Evolutionary conservation across 2,329 filamentous ascomycete genomes (phyloP).

Genomic region (Pseudogymnoascus sp.): DNA sequence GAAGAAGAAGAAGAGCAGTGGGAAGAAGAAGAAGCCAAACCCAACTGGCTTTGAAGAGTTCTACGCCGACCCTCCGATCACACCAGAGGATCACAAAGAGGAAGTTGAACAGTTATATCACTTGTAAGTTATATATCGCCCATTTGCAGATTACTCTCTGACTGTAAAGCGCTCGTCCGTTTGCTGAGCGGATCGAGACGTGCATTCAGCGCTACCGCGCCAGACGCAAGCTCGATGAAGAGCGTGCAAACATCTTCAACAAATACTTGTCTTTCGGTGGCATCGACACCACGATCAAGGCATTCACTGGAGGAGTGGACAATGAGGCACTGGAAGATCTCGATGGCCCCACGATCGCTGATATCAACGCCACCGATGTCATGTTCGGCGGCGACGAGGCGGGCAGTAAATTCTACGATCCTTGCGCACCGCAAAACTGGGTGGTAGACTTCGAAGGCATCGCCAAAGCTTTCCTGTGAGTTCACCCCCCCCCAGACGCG

Average conservation of each 20-base stretch:
- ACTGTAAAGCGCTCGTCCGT: conserved; percentile 40
- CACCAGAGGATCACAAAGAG: conserved; percentile 57
- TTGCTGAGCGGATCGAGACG: conserved; percentile 69
- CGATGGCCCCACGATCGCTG: conserved; percentile 57
- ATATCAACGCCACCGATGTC: conserved; percentile 56
- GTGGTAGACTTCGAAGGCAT: conserved; percentile 74
- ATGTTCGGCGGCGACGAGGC: conserved; percentile 39
- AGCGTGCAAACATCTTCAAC: conserved; percentile 59
- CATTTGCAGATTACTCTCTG: conserved; percentile 20
- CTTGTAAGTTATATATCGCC: conserved; percentile 38
- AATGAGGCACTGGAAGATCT: conserved; percentile 53
- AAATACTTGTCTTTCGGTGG: conserved; percentile 81
- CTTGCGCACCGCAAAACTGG: conserved; percentile 51
- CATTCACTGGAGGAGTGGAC: conserved; percentile 55
- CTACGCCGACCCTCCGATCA: conserved; percentile 73
- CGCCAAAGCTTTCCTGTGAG: conserved; percentile 70
- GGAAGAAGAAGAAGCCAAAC: conserved; percentile 25
- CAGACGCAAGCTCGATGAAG: conserved; percentile 64
- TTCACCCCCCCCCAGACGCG: conserved; percentile 15
- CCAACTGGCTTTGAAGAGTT: conserved; percentile 72
- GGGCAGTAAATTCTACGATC: conserved; percentile 43
- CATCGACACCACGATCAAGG: conserved; percentile 54
- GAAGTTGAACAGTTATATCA: conserved; percentile 62
- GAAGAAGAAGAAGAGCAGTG: conserved; percentile 34
- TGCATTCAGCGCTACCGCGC: conserved; percentile 76